phyloP scores from a whole-genome alignment of 345 rosid genomes.

The Iberis pinnata region DNA sequence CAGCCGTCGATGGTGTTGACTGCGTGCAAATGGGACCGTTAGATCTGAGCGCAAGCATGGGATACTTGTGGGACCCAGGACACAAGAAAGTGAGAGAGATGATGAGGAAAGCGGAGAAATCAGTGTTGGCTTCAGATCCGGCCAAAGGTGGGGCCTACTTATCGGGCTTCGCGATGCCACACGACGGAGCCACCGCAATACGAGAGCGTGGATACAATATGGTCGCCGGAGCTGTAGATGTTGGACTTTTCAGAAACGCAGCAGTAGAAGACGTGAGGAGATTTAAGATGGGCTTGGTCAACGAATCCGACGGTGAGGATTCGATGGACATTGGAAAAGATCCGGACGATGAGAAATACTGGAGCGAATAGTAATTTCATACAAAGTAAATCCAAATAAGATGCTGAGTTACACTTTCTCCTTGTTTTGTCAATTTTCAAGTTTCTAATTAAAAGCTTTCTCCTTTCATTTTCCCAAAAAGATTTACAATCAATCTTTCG shows the following conservation, averaged over 20 bases:
- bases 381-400: background rate
- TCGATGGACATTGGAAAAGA: conserved; percentile 26
- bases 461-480: background rate
- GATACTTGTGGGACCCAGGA: conserved; percentile 88
- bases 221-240: conserved; percentile 74
- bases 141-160: conserved; percentile 51
- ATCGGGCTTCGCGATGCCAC: conserved; percentile 66
- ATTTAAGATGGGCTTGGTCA: conserved; percentile 48
- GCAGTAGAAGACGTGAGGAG: conserved; percentile 69
- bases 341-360: conserved; percentile 37
- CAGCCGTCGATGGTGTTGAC: conserved; percentile 79
- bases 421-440: background rate
- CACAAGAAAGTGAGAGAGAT: conserved; percentile 71
- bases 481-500: conserved; percentile 8
- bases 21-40: conserved; percentile 93
- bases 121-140: conserved; percentile 41
- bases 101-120: conserved; percentile 63
- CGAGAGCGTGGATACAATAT: conserved; percentile 60
- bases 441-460: background rate
- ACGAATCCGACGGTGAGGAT: conserved; percentile 33
- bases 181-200: conserved; percentile 48
- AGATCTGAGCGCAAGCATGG: conserved; percentile 85
- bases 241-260: conserved; percentile 59
- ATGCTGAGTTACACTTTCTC: conserved; percentile 1
- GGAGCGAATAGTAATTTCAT: conserved; percentile 41